A percentile compares a stretch with the other conserved stretches of the same genome.
Evolutionary conservation across 305 asterid species (phyloP).

Genomic region (Plantago coronopus): DNA sequence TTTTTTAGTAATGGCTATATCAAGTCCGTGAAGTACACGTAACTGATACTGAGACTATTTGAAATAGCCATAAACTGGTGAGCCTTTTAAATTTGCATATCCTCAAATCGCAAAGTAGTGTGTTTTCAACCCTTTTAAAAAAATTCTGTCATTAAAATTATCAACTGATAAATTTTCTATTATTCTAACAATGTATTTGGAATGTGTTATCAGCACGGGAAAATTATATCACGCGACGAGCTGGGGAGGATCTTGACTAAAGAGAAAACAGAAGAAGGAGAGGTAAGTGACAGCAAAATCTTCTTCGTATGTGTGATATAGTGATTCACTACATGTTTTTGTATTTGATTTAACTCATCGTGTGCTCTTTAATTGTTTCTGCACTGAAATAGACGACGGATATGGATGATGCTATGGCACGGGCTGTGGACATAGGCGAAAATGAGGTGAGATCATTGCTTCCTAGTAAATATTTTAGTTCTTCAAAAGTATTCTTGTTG

Average conservation of each 20-base stretch:
- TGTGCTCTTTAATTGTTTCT: not conserved
- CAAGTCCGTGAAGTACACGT: no score
- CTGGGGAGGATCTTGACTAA: constrained; percentile 52
- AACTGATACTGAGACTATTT: no score
- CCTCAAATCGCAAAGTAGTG: no score
- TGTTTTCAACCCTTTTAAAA: no score
- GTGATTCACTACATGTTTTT: not conserved
- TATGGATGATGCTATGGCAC: constrained; percentile 92
- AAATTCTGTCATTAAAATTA: no score
- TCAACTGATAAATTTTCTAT: not conserved
- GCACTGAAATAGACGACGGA: constrained; percentile 51
- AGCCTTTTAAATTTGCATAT: no score
- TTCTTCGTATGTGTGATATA: not conserved
- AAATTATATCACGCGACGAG: constrained; percentile 72
- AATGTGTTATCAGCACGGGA: constrained; percentile 59
- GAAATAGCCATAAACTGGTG: no score
- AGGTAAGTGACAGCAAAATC: constrained; percentile 39
- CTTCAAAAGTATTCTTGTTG: constrained; percentile 9
- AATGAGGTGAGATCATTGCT: constrained; percentile 57
- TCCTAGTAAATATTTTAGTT: not conserved
- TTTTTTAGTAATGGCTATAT: no score
- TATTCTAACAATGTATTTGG: constrained; percentile 9
- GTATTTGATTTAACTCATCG: not conserved
- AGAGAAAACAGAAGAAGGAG: constrained; percentile 74
- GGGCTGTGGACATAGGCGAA: constrained; percentile 95